These are phyloP conservation scores for Termitomyces titanicus DNA, from an alignment of 768 basidiomycete species.

Conservation along the genomic window DNA sequence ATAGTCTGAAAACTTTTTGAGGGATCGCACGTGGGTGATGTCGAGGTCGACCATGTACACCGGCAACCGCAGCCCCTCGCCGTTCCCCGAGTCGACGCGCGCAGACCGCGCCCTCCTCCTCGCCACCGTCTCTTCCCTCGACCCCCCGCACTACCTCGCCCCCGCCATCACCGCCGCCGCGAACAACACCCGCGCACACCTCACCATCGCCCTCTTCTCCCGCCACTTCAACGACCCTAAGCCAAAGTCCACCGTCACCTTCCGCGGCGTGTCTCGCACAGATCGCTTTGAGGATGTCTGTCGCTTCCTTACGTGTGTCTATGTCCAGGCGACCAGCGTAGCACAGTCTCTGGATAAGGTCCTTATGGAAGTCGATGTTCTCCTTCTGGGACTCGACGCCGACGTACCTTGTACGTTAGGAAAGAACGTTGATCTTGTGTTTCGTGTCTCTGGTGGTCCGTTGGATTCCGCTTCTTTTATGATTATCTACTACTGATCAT, in stretches of 20 bases:
- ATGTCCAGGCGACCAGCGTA: conserved; percentile 79
- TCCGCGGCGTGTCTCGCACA: conserved; percentile 32
- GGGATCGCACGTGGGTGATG: too few relatives aligned
- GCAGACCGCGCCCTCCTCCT: conserved; percentile 42
- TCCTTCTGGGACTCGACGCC: conserved; percentile 57
- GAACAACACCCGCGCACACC: conserved; percentile 39
- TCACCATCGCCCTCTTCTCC: conserved; percentile 65
- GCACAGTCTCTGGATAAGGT: conserved; percentile 66
- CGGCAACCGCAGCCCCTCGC: conserved; percentile 12
- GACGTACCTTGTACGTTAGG: conserved; percentile 39
- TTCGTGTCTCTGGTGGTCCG: conserved; percentile 46
- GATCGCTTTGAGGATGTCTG: conserved; percentile 67
- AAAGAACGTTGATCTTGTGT: conserved; percentile 42
- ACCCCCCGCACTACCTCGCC: conserved; percentile 52
- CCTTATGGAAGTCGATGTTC: conserved; percentile 74
- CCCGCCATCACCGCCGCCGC: conserved; percentile 51
- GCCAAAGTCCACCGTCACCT: conserved; percentile 13
- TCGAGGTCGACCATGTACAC: conserved; percentile 10
- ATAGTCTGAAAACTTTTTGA: too few relatives aligned
- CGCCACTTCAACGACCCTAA: conserved; percentile 45
- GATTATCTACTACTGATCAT: neutral
- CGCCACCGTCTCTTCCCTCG: conserved; percentile 48
- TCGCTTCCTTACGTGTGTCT: conserved; percentile 74
- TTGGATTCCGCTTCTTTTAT: conserved; percentile 9
- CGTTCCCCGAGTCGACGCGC: conserved; percentile 20